Conservation (phyloP, 2,329 filamentous ascomycete genomes). For the Sporothrix mexicana region DNA sequence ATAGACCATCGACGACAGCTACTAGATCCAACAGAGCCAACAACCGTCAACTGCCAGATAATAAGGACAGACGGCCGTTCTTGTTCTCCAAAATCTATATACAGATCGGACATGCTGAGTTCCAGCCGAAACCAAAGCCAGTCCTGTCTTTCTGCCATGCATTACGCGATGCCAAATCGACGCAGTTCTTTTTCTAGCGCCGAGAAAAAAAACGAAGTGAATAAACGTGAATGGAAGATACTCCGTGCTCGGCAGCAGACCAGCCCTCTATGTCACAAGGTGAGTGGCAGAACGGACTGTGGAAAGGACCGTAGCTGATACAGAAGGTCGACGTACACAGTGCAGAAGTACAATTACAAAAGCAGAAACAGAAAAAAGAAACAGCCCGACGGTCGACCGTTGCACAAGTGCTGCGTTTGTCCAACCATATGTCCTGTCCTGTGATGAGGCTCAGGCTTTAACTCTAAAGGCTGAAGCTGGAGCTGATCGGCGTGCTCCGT, state of each 20-base stretch:
- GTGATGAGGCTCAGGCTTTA: neutral
- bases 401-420: neutral
- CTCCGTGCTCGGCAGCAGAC: constrained; percentile 2
- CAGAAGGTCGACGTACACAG: neutral
- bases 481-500: constrained; percentile 1
- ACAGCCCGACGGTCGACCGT: neutral
- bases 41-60: neutral
- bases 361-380: neutral
- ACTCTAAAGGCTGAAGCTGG: too few species aligned
- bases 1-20: neutral
- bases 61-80: neutral
- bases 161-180: neutral
- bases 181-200: neutral
- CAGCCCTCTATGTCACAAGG: neutral
- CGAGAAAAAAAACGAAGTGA: neutral
- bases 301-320: neutral
- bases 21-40: too few species aligned
- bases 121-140: neutral
- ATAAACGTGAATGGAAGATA: neutral
- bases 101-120: neutral
- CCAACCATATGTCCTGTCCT: constrained; percentile 1
- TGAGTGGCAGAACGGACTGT: neutral
- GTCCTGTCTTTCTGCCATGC: neutral
- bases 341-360: neutral
- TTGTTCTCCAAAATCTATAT: neutral